Conservation (phyloP, 139 green algal genomes). For the Tetratostichococcus sp. region DNA sequence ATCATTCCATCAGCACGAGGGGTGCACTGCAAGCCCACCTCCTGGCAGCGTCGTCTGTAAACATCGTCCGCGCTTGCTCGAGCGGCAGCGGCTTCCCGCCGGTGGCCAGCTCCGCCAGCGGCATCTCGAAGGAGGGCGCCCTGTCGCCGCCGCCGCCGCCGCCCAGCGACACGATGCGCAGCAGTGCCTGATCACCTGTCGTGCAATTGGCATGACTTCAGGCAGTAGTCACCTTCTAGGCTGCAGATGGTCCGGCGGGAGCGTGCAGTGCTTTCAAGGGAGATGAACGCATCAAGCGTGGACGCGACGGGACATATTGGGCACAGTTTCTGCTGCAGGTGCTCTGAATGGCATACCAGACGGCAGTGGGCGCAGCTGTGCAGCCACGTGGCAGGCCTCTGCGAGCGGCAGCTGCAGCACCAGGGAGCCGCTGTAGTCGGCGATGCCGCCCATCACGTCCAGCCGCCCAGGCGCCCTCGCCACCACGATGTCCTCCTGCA, state of each 20-base stretch:
- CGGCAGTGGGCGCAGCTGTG: slow-evolving; percentile 45
- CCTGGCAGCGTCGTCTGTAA: slow-evolving; percentile 42
- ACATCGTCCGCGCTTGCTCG: slow-evolving; percentile 38
- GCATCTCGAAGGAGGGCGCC: slow-evolving; percentile 60
- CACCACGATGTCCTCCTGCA: slow-evolving; percentile 52
- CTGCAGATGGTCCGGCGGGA: too few relatives aligned
- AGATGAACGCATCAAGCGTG: too few relatives aligned
- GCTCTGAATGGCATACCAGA: background rate
- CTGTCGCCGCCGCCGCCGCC: slow-evolving; percentile 46
- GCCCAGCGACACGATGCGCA: slow-evolving; percentile 57
- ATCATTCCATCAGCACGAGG: background rate
- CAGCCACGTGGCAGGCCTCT: slow-evolving; percentile 74
- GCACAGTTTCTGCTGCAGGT: too few relatives aligned
- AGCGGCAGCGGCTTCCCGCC: slow-evolving; percentile 56
- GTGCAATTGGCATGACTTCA: too few relatives aligned
- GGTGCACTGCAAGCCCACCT: slow-evolving; percentile 17
- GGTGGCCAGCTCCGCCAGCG: slow-evolving; percentile 55
- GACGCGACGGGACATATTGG: too few relatives aligned
- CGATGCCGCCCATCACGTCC: slow-evolving; percentile 97
- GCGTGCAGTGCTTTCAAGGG: too few relatives aligned
- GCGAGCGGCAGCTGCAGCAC: slow-evolving; percentile 87
- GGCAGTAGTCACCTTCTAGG: too few relatives aligned
- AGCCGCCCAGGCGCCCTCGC: slow-evolving; percentile 83
- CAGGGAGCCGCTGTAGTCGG: slow-evolving; percentile 88
- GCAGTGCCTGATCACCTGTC: slow-evolving; percentile 1